Evolutionary conservation across 2,329 filamentous ascomycete species (phyloP), one percentile per base, ranked within the genome.

Genomic region (Fusarium luffae): DNA sequence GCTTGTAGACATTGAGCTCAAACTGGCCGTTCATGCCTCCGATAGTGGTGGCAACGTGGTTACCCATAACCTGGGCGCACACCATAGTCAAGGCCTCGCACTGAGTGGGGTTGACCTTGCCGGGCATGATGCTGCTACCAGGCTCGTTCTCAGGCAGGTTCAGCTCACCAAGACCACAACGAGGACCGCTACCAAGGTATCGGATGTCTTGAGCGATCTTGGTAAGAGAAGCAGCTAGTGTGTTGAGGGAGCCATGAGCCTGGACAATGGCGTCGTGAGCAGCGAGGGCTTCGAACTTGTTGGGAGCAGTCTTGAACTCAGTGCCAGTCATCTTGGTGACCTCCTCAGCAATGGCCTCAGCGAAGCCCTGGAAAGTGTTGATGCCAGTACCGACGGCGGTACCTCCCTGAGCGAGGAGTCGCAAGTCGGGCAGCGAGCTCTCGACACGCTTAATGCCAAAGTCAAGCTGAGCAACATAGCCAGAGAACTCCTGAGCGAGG

Each of bases 51-150:
- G 96, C 93, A 56, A 94, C 92, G 79, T 98, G 90, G 87, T 99
- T 99, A 78, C 96, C 96, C 88, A 98, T 97, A 68, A 99, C 95
- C 83, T 99, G 96, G 21, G 93, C 90, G 85, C 95, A 98, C 66
- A 98, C 86, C 96, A 99, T 99, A 75, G 96, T 98, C 81, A 99
- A 85, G 67, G 94, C 93, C 86, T 99, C 96, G 83, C 94, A 97
- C 84, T 99, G 96, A 32, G 96, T 99, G 32, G 96, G 96, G 86
- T 99, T 99, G 80, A 99, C 96, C 86, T 99, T 99, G 78, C 96
- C 96, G 46, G 96, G 96, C 96, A 99, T 99, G 86, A 99, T 98
- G 75, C 93, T 97, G 78, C 92, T 96, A 70, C 95, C 95, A 34
- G 96, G 96, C 86, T 99, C 96, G 84, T 99, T 99, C 85, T 99